Conservation (phyloP, 768 basidiomycete species). For the Mycena polygramma region DNA sequence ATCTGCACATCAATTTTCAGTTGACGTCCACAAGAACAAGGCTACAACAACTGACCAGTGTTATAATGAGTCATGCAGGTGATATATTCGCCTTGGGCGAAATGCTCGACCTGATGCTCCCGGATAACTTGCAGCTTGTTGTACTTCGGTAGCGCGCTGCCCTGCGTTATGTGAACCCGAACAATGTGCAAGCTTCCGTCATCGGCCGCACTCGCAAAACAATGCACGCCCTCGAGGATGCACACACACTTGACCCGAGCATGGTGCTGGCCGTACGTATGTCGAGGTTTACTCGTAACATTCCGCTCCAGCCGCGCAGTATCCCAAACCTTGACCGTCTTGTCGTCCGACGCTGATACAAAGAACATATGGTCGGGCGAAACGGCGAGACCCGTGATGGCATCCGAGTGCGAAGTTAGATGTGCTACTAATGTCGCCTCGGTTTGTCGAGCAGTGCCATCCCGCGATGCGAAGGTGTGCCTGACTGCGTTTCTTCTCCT, state of each 20-base stretch:
- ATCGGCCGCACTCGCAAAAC: conserved; percentile 89
- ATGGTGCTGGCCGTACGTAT: conserved; percentile 79
- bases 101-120: conserved; percentile 79
- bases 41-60: conserved; percentile 67
- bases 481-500: conserved; percentile 82
- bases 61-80: conserved; percentile 88
- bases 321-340: conserved; percentile 94
- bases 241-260: conserved; percentile 79
- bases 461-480: conserved; percentile 76
- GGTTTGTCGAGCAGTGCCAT: conserved; percentile 68
- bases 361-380: conserved; percentile 97
- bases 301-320: conserved; percentile 94
- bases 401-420: conserved; percentile 84
- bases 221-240: conserved; percentile 88
- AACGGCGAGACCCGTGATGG: conserved; percentile 84
- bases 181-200: conserved; percentile 89
- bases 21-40: not conserved
- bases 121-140: conserved; percentile 83
- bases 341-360: conserved; percentile 93
- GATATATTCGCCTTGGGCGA: conserved; percentile 75
- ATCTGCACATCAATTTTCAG: conserved; percentile 53
- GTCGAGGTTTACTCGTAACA: conserved; percentile 86
- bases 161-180: conserved; percentile 79
- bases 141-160: conserved; percentile 85
- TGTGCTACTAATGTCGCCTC: conserved; percentile 90